A percentile compares a stretch with the other conserved stretches of the same genome.
phyloP scores from a whole-genome alignment of 805 yeast species.

The Lipomyces kockii region DNA sequence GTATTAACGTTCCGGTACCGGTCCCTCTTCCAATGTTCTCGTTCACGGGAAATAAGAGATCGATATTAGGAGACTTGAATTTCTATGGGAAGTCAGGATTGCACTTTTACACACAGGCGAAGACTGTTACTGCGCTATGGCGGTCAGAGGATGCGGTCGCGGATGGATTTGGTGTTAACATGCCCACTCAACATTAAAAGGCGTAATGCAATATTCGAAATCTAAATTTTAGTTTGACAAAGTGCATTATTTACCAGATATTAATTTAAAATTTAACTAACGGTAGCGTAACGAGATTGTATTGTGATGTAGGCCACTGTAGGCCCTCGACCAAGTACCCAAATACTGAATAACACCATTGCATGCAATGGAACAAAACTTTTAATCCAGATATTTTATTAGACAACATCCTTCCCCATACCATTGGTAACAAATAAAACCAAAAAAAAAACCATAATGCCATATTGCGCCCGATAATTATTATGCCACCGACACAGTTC shows the following conservation, averaged over 20 bases:
- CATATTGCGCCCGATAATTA: background rate
- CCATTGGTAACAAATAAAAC: background rate
- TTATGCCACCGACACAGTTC: background rate
- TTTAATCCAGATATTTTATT: background rate
- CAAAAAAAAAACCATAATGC: background rate
- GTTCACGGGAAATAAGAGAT: constrained; percentile 75
- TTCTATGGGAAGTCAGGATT: constrained; percentile 80
- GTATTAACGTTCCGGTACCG: constrained; percentile 78
- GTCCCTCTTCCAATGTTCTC: constrained; percentile 83
- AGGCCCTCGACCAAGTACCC: background rate
- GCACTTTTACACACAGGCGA: constrained; percentile 71
- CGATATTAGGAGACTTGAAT: constrained; percentile 78
- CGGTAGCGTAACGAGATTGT: background rate
- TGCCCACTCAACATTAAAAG: constrained; percentile 62
- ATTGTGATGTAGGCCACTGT: background rate
- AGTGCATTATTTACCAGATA: no score
- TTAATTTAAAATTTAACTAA: background rate
- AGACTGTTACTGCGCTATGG: constrained; percentile 76
- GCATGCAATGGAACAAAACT: background rate
- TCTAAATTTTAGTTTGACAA: no score
- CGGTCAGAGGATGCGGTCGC: constrained; percentile 56
- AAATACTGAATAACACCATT: background rate
- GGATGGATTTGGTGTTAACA: constrained; percentile 61
- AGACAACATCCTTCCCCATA: background rate
- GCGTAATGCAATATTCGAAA: no score